Evolutionary conservation across 176 grass and related monocot species (phyloP), one percentile per base, ranked within the genome.

Genomic region (Avena sativa): DNA sequence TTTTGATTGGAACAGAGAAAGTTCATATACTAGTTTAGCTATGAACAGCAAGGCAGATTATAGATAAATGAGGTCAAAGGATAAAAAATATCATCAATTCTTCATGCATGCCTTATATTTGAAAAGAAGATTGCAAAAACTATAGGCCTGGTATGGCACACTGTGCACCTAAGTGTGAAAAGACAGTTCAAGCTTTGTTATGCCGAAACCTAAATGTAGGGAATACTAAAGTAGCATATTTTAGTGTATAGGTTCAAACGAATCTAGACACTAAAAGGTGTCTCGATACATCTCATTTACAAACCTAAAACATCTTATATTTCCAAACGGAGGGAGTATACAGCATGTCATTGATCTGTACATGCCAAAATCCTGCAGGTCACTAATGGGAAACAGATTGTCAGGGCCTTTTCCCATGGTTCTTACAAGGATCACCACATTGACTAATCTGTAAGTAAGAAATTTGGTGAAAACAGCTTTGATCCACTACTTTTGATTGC

Each of bases 311-410:
- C 26, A 28, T 28, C 26, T 28, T 28, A 28, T 28, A 28, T 28
- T 28, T 28, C 26, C 26, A 28, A 28, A 28, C 0, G 26, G 26
- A 28, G 26, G 26, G 26, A 28, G 26, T 28, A 30, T 30, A 58
- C 19, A 58, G 8, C 63, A 67, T 59, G 17, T 51, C 84, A 63
- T 36, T 83, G 17, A 87, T 73, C 55, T 76, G 28, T 85, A 60
- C 44, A 83, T 69, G 79, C 28, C 49, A 56, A 86, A 71, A 12
- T 67, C 70, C 75, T 91, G 85, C 89, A 98, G 95, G 81, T 95
- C 88, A 36, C 86, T 98, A 12, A 87, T 98, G 88, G 96, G 56
- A 84, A 98, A 98, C 73, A 88, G 80, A 82, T 90, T 98, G 74
- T 96, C 93, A 44, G 96, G 96, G 15, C 82, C 82, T 69, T 98